Percentiles rank a stretch among this genome's conserved stretches.
Evolutionary conservation across 306 rosid genomes (phyloP).

Genomic region (Geum urbanum): DNA sequence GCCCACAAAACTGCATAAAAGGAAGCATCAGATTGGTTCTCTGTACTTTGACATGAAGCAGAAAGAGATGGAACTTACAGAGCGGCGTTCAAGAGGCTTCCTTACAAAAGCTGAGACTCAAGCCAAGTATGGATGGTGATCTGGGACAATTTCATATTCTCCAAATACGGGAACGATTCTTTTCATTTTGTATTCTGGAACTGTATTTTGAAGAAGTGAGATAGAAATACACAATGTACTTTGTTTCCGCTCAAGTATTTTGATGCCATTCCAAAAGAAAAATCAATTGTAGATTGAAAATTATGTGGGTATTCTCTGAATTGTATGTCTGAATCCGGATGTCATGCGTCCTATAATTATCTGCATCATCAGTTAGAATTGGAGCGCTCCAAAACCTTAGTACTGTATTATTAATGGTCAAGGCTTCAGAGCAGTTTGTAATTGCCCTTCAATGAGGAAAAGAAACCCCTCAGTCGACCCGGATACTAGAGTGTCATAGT

Average conservation of each 20-base stretch:
- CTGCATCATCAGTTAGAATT: too few relatives aligned
- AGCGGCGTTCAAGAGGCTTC: slow-evolving; percentile 80
- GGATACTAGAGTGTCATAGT: too few relatives aligned
- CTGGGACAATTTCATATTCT: background rate
- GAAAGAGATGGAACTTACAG: slow-evolving; percentile 75
- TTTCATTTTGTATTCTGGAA: slow-evolving; percentile 5
- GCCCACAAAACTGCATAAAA: slow-evolving; percentile 84
- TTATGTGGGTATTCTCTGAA: background rate
- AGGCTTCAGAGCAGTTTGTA: too few relatives aligned
- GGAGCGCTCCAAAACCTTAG: too few relatives aligned
- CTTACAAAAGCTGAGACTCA: slow-evolving; percentile 96
- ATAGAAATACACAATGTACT: background rate
- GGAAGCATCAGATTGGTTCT: slow-evolving; percentile 95
- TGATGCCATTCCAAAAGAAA: background rate
- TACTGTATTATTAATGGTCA: too few relatives aligned
- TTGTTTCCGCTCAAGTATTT: too few relatives aligned
- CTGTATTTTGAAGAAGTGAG: slow-evolving; percentile 9
- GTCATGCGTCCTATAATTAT: too few relatives aligned
- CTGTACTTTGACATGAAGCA: slow-evolving; percentile 80
- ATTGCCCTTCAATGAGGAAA: too few relatives aligned
- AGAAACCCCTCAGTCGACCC: too few relatives aligned
- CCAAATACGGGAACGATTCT: background rate
- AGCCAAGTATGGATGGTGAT: slow-evolving; percentile 97
- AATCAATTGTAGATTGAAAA: background rate
- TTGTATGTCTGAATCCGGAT: too few relatives aligned